A percentile compares a stretch with the other conserved stretches of the same genome.
phyloP scores from a whole-genome alignment of 192 early-diverging fungal species.

The Linnemannia elongata region DNA sequence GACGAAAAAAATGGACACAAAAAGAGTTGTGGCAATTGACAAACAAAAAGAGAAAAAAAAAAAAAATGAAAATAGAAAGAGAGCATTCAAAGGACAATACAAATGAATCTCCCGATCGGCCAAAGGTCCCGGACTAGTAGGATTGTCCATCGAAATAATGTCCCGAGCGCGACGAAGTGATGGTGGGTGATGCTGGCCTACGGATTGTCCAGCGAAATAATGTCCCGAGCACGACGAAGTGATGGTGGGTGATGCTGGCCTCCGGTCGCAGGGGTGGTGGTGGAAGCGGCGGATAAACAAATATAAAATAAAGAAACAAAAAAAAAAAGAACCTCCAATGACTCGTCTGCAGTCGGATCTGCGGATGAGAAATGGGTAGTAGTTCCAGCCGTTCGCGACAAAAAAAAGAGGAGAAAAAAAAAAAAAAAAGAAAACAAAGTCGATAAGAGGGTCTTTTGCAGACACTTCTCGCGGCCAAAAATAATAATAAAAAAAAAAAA shows the following conservation, averaged over 20 bases:
- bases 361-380: neutral
- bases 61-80: neutral
- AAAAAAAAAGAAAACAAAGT: neutral
- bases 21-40: neutral
- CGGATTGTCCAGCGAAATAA: neutral
- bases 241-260: neutral
- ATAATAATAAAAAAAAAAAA: neutral
- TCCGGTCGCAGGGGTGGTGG: neutral
- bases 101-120: neutral
- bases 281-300: neutral
- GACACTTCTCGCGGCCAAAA: too few relatives aligned
- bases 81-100: too few relatives aligned
- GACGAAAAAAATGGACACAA: neutral
- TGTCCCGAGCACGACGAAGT: neutral
- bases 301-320: neutral
- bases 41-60: neutral
- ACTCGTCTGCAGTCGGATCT: neutral
- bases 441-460: too few relatives aligned
- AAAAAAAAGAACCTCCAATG: neutral
- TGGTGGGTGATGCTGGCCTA: too few relatives aligned
- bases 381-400: neutral
- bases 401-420: neutral
- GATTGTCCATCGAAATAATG: too few relatives aligned
- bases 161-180: too few relatives aligned
- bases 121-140: neutral